Percentiles rank a stretch among this genome's conserved stretches.
Conservation (phyloP, 345 rosid species). For the Orychophragmus violaceus region DNA sequence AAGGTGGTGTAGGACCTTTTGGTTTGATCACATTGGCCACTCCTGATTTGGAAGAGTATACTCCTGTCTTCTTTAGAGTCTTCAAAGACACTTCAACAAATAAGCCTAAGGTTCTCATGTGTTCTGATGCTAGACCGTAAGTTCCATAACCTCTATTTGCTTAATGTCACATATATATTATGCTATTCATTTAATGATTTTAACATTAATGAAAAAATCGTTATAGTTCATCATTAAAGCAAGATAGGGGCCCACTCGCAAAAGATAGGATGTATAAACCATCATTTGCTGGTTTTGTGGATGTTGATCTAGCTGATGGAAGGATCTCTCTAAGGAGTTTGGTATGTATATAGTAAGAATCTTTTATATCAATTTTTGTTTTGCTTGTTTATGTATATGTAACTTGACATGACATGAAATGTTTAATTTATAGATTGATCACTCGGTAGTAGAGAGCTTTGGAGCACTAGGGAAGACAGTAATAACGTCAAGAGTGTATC, state of each 20-base stretch:
- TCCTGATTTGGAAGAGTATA: constrained; percentile 48
- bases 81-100: constrained; percentile 34
- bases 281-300: constrained; percentile 65
- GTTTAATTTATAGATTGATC: constrained; percentile 46
- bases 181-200: background rate
- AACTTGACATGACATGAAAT: background rate
- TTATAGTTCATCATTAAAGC: constrained; percentile 42
- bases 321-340: constrained; percentile 62
- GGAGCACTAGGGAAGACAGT: constrained; percentile 65
- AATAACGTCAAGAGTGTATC: constrained; percentile 76
- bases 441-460: constrained; percentile 72
- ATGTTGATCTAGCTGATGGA: constrained; percentile 48
- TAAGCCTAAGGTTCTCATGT: constrained; percentile 53
- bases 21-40: constrained; percentile 75
- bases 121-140: constrained; percentile 77
- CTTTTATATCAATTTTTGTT: background rate
- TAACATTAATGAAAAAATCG: background rate
- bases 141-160: background rate
- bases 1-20: constrained; percentile 77
- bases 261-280: background rate
- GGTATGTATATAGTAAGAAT: constrained; percentile 31
- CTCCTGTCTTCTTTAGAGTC: constrained; percentile 77
- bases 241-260: background rate
- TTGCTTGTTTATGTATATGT: background rate
- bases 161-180: background rate